A percentile compares a stretch with the other conserved stretches of the same genome.
Conservation (phyloP, 1,284 basidiomycete genomes). For the Ustilago lituana region DNA sequence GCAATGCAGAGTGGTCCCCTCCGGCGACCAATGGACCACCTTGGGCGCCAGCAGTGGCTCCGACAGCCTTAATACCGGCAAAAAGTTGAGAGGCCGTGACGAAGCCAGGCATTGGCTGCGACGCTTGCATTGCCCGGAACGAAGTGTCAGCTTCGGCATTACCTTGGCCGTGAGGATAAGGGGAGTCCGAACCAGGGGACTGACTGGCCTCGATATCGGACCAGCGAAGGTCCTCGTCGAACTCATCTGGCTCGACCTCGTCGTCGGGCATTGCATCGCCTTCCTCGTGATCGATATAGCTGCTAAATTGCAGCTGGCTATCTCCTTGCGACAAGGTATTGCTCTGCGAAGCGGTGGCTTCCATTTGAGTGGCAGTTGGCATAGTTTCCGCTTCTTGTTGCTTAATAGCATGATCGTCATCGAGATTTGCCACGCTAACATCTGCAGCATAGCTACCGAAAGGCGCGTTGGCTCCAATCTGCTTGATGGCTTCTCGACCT, state of each 20-base stretch:
- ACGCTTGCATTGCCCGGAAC: conserved; percentile 26
- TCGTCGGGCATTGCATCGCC: conserved; percentile 32
- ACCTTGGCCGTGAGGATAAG: neutral
- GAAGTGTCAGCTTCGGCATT: conserved; percentile 6
- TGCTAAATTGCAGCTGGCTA: neutral
- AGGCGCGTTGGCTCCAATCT: neutral
- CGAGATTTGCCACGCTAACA: neutral
- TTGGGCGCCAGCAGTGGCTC: neutral
- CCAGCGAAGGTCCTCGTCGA: conserved; percentile 42
- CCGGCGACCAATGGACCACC: neutral
- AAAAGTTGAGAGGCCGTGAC: conserved; percentile 36
- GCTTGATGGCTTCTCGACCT: conserved; percentile 1
- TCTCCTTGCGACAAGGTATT: neutral
- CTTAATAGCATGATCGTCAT: neutral
- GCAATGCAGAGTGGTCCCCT: neutral
- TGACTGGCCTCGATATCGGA: conserved; percentile 23
- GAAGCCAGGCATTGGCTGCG: conserved; percentile 35
- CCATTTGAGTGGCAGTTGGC: neutral
- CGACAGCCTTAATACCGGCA: conserved; percentile 19
- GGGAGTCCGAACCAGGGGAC: neutral
- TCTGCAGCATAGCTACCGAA: neutral
- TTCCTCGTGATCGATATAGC: neutral
- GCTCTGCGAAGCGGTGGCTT: neutral
- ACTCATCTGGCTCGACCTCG: conserved; percentile 40
- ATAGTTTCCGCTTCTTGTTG: neutral